phyloP scores from a whole-genome alignment of 2,329 filamentous ascomycete species.

The Cytospora mali region DNA sequence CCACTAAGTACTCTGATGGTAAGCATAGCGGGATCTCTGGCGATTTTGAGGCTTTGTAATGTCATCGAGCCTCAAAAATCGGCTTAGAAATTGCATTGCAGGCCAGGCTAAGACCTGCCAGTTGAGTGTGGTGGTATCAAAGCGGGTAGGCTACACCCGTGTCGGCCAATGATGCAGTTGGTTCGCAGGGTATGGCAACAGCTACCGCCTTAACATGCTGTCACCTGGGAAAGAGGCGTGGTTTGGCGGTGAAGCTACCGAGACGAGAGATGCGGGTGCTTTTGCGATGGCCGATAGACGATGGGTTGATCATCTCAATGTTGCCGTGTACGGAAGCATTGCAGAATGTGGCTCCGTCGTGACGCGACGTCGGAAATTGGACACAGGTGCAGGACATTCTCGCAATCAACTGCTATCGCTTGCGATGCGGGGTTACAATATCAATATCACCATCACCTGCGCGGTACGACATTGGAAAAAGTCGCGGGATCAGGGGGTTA shows the following conservation, averaged over 20 bases:
- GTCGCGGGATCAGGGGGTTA: constrained; percentile 17
- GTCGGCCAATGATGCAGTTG: neutral
- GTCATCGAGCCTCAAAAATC: neutral
- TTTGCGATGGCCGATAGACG: neutral
- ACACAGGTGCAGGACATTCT: constrained; percentile 4
- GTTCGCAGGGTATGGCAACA: neutral
- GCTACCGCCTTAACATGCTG: neutral
- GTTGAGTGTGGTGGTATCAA: neutral
- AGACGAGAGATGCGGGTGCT: neutral
- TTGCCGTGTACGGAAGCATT: neutral
- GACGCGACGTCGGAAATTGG: constrained; percentile 3
- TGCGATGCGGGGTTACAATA: neutral
- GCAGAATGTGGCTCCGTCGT: neutral
- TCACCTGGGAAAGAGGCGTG: neutral
- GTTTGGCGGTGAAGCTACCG: constrained; percentile 17
- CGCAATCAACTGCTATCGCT: constrained; percentile 2
- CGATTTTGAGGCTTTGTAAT: constrained; percentile 12
- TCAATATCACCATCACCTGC: neutral
- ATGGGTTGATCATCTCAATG: too few relatives aligned
- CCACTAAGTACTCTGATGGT: neutral
- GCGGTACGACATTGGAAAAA: neutral
- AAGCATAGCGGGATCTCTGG: neutral
- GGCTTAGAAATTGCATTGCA: constrained; percentile 22
- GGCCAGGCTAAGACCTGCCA: neutral
- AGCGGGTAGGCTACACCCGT: neutral